Conservation (phyloP, 148 eudicot genomes). For the Tetragonia tetragonoides region DNA sequence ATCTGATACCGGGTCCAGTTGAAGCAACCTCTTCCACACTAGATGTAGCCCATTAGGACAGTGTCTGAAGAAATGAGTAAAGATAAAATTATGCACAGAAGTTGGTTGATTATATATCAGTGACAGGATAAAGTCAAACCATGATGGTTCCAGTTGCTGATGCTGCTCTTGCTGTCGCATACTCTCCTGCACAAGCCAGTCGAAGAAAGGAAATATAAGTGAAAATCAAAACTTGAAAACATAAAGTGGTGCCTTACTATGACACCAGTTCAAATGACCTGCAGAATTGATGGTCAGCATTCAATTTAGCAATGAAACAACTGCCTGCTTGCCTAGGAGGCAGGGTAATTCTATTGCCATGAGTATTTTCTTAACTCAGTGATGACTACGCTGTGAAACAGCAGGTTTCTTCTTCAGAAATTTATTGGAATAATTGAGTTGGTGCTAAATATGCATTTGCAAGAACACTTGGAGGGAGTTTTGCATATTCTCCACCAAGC, state of each 20-base stretch:
- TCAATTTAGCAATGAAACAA: too few species aligned
- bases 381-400: not conserved
- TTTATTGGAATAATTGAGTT: too few species aligned
- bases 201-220: not conserved
- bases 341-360: not conserved
- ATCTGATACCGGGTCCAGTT: slow-evolving; percentile 96
- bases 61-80: slow-evolving; percentile 45
- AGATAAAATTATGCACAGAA: not conserved
- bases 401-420: not conserved
- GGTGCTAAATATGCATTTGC: too few species aligned
- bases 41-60: slow-evolving; percentile 97
- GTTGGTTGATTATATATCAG: not conserved
- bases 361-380: not conserved
- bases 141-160: slow-evolving; percentile 93
- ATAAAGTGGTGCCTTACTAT: too few species aligned
- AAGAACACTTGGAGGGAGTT: too few species aligned
- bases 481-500: too few species aligned
- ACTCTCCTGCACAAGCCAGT: slow-evolving; percentile 63
- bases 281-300: too few species aligned
- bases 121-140: slow-evolving; percentile 44
- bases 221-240: not conserved
- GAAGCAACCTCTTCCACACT: slow-evolving; percentile 99
- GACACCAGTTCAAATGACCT: too few species aligned
- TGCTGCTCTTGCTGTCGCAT: slow-evolving; percentile 96
- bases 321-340: not conserved